Evolutionary conservation across 2,329 filamentous ascomycete species (phyloP).

Genomic region (Paradendryphiella salina): DNA sequence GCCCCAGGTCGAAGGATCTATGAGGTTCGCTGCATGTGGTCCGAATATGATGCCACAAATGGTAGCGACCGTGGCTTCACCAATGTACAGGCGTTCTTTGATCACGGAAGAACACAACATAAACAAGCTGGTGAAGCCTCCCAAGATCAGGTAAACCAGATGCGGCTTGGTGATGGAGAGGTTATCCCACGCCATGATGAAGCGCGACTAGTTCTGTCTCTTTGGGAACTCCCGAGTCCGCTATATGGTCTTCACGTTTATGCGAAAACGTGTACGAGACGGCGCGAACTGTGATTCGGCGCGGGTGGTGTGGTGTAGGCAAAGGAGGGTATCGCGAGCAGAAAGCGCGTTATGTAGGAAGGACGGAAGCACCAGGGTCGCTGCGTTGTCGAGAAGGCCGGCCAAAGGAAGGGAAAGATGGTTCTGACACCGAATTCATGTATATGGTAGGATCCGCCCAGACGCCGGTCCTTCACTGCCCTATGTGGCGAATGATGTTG

Average conservation of each 20-base stretch:
- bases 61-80: slow-evolving; percentile 93
- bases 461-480: slow-evolving; percentile 51
- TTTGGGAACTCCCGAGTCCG: slow-evolving; percentile 1
- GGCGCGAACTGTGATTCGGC: not conserved
- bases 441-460: slow-evolving; percentile 53
- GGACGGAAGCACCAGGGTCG: slow-evolving; percentile 22
- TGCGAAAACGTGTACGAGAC: slow-evolving; percentile 6
- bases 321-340: not conserved
- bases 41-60: slow-evolving; percentile 88
- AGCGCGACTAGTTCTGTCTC: slow-evolving; percentile 8
- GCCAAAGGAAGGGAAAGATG: slow-evolving; percentile 23
- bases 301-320: not conserved
- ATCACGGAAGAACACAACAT: slow-evolving; percentile 98
- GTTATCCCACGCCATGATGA: slow-evolving; percentile 74
- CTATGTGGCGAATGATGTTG: slow-evolving; percentile 25
- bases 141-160: slow-evolving; percentile 97
- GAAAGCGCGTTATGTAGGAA: slow-evolving; percentile 31
- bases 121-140: slow-evolving; percentile 95
- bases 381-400: slow-evolving; percentile 24
- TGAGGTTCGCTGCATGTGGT: slow-evolving; percentile 78
- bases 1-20: slow-evolving; percentile 75
- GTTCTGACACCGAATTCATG: slow-evolving; percentile 48
- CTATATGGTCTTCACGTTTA: slow-evolving; percentile 6
- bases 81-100: slow-evolving; percentile 98
- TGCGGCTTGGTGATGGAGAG: slow-evolving; percentile 90